Conservation (phyloP, 2,329 filamentous ascomycete species). For the Verticillium albo-atrum region DNA sequence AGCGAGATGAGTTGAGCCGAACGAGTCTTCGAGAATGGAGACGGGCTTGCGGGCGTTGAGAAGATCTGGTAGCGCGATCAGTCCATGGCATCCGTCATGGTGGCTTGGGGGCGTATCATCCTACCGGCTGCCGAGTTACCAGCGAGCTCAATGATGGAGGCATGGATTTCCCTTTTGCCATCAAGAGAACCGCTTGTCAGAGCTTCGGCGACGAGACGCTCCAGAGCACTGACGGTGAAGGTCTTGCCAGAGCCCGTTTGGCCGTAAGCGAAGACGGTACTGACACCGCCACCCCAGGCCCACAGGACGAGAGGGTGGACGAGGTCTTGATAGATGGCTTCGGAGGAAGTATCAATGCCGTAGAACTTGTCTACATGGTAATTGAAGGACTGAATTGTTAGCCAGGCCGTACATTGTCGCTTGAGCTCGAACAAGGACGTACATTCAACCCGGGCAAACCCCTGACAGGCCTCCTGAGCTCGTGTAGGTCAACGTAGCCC, state of each 20-base stretch:
- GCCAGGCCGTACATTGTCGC: neutral
- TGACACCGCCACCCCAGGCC: constrained; percentile 40
- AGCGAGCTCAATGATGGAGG: constrained; percentile 34
- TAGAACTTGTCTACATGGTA: constrained; percentile 32
- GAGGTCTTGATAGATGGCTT: constrained; percentile 34
- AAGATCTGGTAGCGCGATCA: constrained; percentile 33
- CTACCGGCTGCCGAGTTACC: constrained; percentile 19
- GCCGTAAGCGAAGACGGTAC: constrained; percentile 44
- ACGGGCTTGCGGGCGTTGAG: constrained; percentile 35
- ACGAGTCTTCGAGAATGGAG: constrained; percentile 39
- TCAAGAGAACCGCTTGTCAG: constrained; percentile 21
- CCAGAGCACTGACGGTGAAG: constrained; percentile 35
- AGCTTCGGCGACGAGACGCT: constrained; percentile 32
- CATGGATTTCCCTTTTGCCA: constrained; percentile 23
- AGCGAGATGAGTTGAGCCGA: constrained; percentile 37
- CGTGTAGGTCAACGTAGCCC: constrained; percentile 29
- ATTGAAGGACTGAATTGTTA: constrained; percentile 22
- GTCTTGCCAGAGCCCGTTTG: constrained; percentile 47
- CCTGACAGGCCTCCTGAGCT: constrained; percentile 26
- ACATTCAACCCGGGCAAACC: constrained; percentile 26
- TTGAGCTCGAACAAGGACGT: neutral
- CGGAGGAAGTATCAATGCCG: constrained; percentile 25
- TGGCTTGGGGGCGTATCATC: too few species aligned
- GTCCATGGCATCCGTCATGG: too few species aligned
- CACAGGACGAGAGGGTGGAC: constrained; percentile 37